Base-by-base conservation (phyloP, 495 filamentous ascomycete species). In the Aspergillus nanangensis region DNA sequence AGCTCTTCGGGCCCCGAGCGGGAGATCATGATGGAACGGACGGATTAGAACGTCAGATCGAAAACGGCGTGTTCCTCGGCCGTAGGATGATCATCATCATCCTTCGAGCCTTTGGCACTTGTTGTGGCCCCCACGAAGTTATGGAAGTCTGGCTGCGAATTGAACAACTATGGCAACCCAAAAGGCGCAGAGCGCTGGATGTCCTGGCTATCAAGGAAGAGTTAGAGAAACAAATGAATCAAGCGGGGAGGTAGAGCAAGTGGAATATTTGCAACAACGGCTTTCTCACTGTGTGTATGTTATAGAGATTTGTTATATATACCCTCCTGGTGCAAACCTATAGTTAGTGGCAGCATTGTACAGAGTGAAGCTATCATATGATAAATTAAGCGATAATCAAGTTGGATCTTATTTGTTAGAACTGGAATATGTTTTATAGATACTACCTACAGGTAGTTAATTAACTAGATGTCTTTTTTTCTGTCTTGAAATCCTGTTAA, bases 41-140 rank as follows among this genome's bases (percentile, higher is more conserved):
- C 18, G 41, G 52, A 1, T 32, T 61, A 8, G 56, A 64, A 19
- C 50, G 41, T 19, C 60, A 55, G n/a, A 45, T 74, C 3, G 63
- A 70, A 20, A 72, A 74, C 45, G 69, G 66, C 5, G 59, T 72
- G 18, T 72, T 74, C 31, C 44, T 74, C 3, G 67, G 71, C 31
- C 67, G 67, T 14, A 57, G 60, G 22, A 70, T 72, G 57, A 65
- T 67, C 33, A 56, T 65, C 25, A 46, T 53, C 21, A 69, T 74
- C 22, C 51, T 74, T 13, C 65, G 64, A 31, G 71, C 69, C 2
- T 74, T 74, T 47, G 69, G 71, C 27, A 45, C 61, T 24, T 71
- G 68, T 43, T 67, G 57, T 42, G 61, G 61, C 2, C 58, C 61
- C 8, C 41, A 61, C 15, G 65, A 70, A 44, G 50, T 72, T 20